Percentiles rank a stretch among this genome's conserved stretches.
These are phyloP conservation scores for Penicillium crustosum DNA, from an alignment of 2,329 filamentous ascomycete species.

Conservation along the genomic window DNA sequence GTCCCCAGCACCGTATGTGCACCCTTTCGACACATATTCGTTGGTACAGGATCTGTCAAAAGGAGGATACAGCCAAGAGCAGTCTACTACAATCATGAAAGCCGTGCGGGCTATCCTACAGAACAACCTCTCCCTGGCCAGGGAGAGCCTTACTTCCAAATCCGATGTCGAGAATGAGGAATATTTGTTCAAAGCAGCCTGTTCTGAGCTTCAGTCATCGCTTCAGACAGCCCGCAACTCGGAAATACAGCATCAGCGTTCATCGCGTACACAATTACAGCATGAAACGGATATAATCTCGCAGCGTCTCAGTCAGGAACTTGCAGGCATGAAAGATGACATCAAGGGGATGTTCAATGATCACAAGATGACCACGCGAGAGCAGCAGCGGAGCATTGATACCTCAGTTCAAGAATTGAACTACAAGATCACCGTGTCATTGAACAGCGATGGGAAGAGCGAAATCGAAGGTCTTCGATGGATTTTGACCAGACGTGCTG, in stretches of 20 bases:
- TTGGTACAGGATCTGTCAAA: conserved; percentile 76
- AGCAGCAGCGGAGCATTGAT: conserved; percentile 83
- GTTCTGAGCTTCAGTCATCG: conserved; percentile 85
- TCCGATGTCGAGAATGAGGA: conserved; percentile 92
- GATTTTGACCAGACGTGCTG: conserved; percentile 70
- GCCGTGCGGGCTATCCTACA: conserved; percentile 75
- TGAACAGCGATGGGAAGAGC: conserved; percentile 87
- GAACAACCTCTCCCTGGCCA: conserved; percentile 77
- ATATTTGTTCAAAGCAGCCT: conserved; percentile 91
- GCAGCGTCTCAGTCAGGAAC: conserved; percentile 81
- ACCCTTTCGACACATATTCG: conserved; percentile 94
- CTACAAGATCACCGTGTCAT: conserved; percentile 88
- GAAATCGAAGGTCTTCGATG: conserved; percentile 90
- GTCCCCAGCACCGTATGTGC: conserved; percentile 75
- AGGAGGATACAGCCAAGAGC: conserved; percentile 69
- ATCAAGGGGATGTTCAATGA: conserved; percentile 97
- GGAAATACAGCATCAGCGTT: conserved; percentile 76
- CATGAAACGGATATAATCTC: conserved; percentile 92
- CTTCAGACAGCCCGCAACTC: conserved; percentile 74
- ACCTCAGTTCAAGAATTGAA: conserved; percentile 90
- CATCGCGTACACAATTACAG: conserved; percentile 80
- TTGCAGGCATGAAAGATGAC: conserved; percentile 78
- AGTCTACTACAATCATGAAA: conserved; percentile 89
- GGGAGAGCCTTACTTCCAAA: conserved; percentile 78
- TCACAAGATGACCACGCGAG: conserved; percentile 84